Evolutionary conservation across 108 stramenopile genomes (phyloP), one percentile per base, ranked within the genome.

Genomic region (Skeletonema menzelii): DNA sequence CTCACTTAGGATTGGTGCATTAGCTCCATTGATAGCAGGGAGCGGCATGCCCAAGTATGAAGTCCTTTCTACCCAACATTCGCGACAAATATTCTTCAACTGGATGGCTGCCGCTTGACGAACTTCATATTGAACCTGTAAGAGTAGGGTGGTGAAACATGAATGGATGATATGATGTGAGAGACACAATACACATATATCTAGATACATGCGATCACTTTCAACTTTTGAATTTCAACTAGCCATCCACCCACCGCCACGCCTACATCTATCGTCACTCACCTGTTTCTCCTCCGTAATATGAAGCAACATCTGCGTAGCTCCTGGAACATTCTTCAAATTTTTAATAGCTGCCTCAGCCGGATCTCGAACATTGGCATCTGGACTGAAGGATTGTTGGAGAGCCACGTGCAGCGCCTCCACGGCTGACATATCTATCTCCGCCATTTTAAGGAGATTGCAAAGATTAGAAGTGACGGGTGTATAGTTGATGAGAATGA

Each of bases 61-160:
- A 10, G 82, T 53, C 19, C 94, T 86, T 66, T 92, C 90, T 27
- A 89, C 82, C 94, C 94, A 95, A 61, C 94, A 90, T 79, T 93
- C 94, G 67, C 92, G 81, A 55, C 94, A 95, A 63, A 95, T 87
- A 69, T 95, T 95, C 71, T 95, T 95, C 38, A 95, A 75, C 67
- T 95, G 94, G 77, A 95, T 95, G 40, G 94, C 87, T 15, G 94
- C 94, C 7, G 94, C 94, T 73, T 95, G 94, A 34, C 91, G 82
- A 3, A 95, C 91, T 85, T 95, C 91, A 61, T 87, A 92, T 84
- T 89, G 90, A 56, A 82, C 79, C 83, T 82, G 47, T 5, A 49
- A 56, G 20, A 5, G 14, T 22, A 4, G 28, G 22, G 13, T 11
- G 4, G 46, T 69, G 47, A 20, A 8, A 55, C 22, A 67, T 67